A percentile compares a stretch with the other conserved stretches of the same genome.
These are phyloP conservation scores for Persicaria tinctoria DNA, from an alignment of 148 eudicot species.

Conservation along the genomic window DNA sequence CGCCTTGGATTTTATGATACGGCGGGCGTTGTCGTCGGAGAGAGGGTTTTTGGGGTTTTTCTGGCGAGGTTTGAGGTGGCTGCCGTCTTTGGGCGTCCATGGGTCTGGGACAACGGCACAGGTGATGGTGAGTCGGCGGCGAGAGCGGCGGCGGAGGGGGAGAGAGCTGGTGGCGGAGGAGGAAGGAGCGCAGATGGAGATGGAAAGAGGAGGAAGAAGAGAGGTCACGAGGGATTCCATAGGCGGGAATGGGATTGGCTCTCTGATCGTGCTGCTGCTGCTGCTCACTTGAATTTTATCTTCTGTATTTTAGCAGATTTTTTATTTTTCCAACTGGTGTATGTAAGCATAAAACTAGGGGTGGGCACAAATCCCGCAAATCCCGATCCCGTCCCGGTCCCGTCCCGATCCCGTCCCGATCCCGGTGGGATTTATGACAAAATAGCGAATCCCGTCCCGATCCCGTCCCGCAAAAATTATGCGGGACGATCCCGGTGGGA, in stretches of 20 bases:
- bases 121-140: constrained; percentile 8
- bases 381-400: too few relatives aligned
- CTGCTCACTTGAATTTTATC: too few relatives aligned
- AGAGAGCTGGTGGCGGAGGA: constrained; percentile 12
- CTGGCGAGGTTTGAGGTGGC: constrained; percentile 44
- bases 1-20: constrained; percentile 68
- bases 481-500: too few relatives aligned
- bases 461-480: too few relatives aligned
- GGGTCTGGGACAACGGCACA: constrained; percentile 59
- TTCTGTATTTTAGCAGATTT: too few relatives aligned
- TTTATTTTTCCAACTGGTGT: too few relatives aligned
- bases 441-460: too few relatives aligned
- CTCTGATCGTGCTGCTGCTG: too few relatives aligned
- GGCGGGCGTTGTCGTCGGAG: constrained; percentile 78
- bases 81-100: constrained; percentile 80
- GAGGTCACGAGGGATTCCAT: constrained; percentile 23
- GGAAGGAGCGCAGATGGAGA: neutral
- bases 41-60: constrained; percentile 65
- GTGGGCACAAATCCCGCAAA: too few relatives aligned
- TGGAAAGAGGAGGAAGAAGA: neutral
- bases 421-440: too few relatives aligned
- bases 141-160: constrained; percentile 9
- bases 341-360: too few relatives aligned
- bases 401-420: too few relatives aligned
- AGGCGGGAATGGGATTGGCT: neutral